Evolutionary conservation across 257 asterid species (phyloP).

Genomic region (Lycium barbarum): DNA sequence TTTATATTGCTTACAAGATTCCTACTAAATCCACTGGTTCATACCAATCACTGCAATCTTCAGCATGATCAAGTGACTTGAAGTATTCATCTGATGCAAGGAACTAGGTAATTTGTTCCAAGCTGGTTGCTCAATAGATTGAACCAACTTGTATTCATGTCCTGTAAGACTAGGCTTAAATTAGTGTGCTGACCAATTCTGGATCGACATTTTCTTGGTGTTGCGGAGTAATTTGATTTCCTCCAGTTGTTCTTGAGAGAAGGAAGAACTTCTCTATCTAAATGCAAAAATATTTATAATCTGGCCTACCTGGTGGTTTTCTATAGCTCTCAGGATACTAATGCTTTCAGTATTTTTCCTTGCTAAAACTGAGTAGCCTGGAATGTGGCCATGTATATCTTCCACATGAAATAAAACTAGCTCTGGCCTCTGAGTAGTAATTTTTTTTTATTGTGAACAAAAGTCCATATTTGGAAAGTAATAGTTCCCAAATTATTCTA

Average conservation of each 20-base stretch:
- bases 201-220: neutral
- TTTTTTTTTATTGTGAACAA: neutral
- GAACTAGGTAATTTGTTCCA: neutral
- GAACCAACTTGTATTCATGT: neutral
- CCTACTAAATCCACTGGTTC: neutral
- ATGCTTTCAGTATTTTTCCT: neutral
- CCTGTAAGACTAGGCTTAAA: neutral
- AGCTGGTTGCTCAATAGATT: neutral
- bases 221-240: neutral
- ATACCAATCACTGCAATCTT: neutral
- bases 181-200: neutral
- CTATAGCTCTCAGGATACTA: neutral
- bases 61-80: neutral
- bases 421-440: neutral
- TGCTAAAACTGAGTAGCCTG: neutral
- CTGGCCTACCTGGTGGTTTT: neutral
- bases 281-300: neutral
- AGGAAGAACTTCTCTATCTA: neutral
- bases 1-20: neutral
- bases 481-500: neutral
- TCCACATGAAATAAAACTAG: neutral
- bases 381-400: neutral
- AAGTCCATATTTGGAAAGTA: neutral
- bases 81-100: neutral
- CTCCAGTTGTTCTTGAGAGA: neutral